Conservation (phyloP, 2,329 filamentous ascomycete species). For the Aspergillus sp. region DNA sequence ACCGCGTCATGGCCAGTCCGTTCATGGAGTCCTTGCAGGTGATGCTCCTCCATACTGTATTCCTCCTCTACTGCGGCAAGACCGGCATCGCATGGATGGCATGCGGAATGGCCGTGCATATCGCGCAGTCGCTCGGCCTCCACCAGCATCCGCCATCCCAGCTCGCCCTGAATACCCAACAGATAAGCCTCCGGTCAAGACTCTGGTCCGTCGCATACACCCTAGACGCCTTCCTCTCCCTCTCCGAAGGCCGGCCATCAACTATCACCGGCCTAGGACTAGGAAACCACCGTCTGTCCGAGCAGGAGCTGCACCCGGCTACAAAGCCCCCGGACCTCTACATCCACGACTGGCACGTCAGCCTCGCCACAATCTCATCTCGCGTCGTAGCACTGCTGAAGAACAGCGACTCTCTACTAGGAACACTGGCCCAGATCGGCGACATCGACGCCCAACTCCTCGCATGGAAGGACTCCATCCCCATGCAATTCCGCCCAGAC, state of each 20-base stretch:
- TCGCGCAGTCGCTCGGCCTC: not conserved
- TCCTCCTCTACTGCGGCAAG: not conserved
- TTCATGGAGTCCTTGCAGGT: constrained; percentile 4
- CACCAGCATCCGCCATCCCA: not conserved
- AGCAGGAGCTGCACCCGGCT: too few species aligned
- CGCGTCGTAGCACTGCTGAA: not conserved
- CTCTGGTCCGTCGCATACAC: constrained; percentile 2
- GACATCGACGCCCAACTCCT: not conserved
- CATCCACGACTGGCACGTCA: constrained; percentile 2
- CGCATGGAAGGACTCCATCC: not conserved
- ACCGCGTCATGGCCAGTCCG: not conserved
- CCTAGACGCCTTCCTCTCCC: not conserved
- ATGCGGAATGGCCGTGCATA: not conserved
- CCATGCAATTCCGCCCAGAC: not conserved
- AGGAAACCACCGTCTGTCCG: too few species aligned
- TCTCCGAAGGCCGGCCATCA: not conserved
- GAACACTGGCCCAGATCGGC: not conserved
- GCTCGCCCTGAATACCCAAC: not conserved
- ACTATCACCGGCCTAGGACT: not conserved
- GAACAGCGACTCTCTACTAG: not conserved
- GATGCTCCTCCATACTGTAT: not conserved
- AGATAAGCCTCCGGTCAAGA: not conserved
- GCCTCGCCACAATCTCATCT: not conserved
- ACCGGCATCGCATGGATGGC: constrained; percentile 2
- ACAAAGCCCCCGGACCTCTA: too few species aligned